Evolutionary conservation across 208 protist species (phyloP).

Genomic region (Leishmania tarentolae): DNA sequence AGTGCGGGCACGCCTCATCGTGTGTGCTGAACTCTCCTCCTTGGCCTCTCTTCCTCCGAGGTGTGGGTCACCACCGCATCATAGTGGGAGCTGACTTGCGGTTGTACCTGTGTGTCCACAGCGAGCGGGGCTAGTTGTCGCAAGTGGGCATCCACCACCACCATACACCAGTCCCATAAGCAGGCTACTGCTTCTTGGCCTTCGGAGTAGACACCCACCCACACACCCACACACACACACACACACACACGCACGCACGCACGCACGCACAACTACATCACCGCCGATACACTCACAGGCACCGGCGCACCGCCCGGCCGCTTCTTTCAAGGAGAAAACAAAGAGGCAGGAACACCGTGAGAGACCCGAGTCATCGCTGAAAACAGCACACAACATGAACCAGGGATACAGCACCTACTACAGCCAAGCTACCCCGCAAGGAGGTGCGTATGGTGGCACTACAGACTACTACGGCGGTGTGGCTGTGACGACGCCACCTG

Average conservation of each 20-base stretch:
- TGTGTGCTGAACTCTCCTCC: neutral
- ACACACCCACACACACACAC: too few relatives aligned
- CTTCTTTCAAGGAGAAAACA: neutral
- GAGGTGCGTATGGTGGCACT: slow-evolving; percentile 5
- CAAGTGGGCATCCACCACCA: slow-evolving; percentile 1
- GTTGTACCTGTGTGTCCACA: neutral
- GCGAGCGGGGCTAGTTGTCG: neutral
- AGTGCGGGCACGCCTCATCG: neutral
- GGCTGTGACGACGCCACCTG: neutral
- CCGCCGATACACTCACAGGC: slow-evolving; percentile 7
- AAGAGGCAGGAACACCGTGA: neutral
- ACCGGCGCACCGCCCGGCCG: neutral
- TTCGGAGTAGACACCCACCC: neutral
- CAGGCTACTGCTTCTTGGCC: neutral
- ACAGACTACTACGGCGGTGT: slow-evolving; percentile 2
- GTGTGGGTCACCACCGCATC: neutral
- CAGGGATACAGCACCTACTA: slow-evolving; percentile 24
- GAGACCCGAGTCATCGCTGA: neutral
- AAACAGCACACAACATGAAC: neutral
- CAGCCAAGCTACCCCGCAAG: slow-evolving; percentile 1
- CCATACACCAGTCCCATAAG: neutral
- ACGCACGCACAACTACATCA: too few relatives aligned
- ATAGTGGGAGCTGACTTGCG: neutral
- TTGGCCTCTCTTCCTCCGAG: neutral
- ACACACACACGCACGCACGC: too few relatives aligned